Evolutionary conservation across 2,329 filamentous ascomycete genomes (phyloP).

Genomic region (Aspergillus pseudonomiae): DNA sequence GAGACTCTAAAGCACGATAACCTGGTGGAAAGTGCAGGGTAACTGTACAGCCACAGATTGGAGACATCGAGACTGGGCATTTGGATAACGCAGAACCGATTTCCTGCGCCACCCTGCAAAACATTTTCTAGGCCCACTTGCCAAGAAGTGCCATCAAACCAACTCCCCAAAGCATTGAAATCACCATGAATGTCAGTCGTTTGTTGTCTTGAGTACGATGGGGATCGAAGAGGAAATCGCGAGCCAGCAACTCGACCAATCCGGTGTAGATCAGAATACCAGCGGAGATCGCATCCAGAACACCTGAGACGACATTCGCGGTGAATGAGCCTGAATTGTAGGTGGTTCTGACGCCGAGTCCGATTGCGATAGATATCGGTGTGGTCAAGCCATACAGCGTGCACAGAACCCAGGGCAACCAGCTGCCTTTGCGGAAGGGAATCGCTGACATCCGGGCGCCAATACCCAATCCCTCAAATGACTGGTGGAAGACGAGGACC

Average conservation of each 20-base stretch:
- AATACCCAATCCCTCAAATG: constrained; percentile 66
- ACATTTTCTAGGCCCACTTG: constrained; percentile 50
- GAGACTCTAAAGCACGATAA: neutral
- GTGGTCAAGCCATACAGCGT: constrained; percentile 55
- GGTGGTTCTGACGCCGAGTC: constrained; percentile 50
- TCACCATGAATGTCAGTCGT: constrained; percentile 47
- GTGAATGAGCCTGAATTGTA: constrained; percentile 47
- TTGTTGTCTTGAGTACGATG: constrained; percentile 45
- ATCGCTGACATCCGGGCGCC: constrained; percentile 63
- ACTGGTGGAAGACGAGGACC: constrained; percentile 66
- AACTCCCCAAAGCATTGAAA: constrained; percentile 44
- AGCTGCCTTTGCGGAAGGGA: constrained; percentile 50
- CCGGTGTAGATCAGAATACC: constrained; percentile 56
- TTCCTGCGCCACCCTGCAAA: neutral
- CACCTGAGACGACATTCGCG: constrained; percentile 49
- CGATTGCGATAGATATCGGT: constrained; percentile 53
- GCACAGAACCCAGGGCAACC: constrained; percentile 56
- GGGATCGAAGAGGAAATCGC: constrained; percentile 56
- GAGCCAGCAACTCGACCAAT: constrained; percentile 53
- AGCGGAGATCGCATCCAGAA: constrained; percentile 52
- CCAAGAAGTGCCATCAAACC: constrained; percentile 54
- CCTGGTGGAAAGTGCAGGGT: neutral
- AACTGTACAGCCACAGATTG: neutral
- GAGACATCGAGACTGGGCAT: neutral
- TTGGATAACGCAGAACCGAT: neutral